phyloP scores from a whole-genome alignment of 768 basidiomycete genomes.

The Cystofilobasidium capitatum region DNA sequence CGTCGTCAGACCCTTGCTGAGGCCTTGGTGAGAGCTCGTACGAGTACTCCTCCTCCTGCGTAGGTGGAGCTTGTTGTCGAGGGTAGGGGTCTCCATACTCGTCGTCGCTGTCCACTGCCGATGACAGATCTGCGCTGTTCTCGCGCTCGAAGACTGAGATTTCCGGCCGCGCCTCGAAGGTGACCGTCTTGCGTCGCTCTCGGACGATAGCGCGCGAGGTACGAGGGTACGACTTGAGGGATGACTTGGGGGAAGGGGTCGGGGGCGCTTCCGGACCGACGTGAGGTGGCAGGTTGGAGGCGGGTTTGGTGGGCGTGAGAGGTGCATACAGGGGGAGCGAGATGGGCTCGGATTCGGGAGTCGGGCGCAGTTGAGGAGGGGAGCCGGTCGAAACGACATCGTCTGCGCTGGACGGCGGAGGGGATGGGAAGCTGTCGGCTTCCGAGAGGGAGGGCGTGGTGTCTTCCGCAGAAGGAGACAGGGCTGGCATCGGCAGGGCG shows the following conservation, averaged over 20 bases:
- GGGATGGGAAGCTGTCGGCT: not conserved
- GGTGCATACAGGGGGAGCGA: not conserved
- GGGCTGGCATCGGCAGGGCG: not conserved
- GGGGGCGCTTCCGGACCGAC: not conserved
- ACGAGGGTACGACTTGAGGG: constrained; percentile 10
- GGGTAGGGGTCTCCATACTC: not conserved
- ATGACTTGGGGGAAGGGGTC: constrained; percentile 22
- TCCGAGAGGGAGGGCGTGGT: not conserved
- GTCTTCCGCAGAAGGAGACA: not conserved
- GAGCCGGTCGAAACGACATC: not conserved
- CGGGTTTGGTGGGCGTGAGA: not conserved
- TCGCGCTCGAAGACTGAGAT: constrained; percentile 69
- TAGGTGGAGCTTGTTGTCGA: not conserved
- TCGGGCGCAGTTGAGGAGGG: not conserved
- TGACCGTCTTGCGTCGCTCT: constrained; percentile 63
- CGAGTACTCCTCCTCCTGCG: constrained; percentile 8
- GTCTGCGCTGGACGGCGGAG: not conserved
- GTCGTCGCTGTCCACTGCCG: not conserved
- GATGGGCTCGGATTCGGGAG: not conserved
- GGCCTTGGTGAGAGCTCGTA: not conserved
- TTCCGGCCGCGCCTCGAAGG: constrained; percentile 67
- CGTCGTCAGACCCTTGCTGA: not conserved
- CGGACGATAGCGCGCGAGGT: constrained; percentile 13
- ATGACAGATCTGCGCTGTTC: constrained; percentile 26
- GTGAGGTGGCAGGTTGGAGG: not conserved